These are phyloP conservation scores for Naganishia antarctica DNA, from an alignment of 768 basidiomycete genomes.

Conservation along the genomic window DNA sequence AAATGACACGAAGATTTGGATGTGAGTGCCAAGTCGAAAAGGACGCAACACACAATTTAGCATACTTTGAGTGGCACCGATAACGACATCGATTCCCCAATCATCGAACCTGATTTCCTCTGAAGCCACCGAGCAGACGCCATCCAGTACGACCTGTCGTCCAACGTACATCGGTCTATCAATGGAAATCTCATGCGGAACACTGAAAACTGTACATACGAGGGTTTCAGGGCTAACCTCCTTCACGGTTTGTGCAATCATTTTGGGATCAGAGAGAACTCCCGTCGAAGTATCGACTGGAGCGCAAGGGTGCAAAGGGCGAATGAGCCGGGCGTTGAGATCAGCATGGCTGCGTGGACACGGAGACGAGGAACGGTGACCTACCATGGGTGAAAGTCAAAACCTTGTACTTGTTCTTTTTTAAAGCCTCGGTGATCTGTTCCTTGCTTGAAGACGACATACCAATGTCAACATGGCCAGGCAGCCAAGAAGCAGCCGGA, in stretches of 20 bases:
- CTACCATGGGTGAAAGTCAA: slow-evolving; percentile 81
- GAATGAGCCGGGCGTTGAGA: background rate
- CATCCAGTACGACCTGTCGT: slow-evolving; percentile 69
- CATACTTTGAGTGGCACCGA: slow-evolving; percentile 46
- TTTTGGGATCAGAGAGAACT: slow-evolving; percentile 77
- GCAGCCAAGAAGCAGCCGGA: background rate
- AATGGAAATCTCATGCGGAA: too few relatives aligned
- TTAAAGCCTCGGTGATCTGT: slow-evolving; percentile 56
- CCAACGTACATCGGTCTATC: background rate
- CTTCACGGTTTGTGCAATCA: slow-evolving; percentile 66
- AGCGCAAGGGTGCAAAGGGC: background rate
- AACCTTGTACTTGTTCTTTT: slow-evolving; percentile 75
- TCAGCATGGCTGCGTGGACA: too few relatives aligned
- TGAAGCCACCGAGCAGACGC: slow-evolving; percentile 92
- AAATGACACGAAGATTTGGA: too few relatives aligned
- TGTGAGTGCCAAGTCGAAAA: too few relatives aligned
- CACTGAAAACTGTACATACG: slow-evolving; percentile 49
- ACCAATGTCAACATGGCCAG: background rate
- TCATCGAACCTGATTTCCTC: slow-evolving; percentile 92
- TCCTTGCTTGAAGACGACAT: slow-evolving; percentile 29
- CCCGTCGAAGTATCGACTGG: slow-evolving; percentile 53
- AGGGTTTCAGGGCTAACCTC: slow-evolving; percentile 79
- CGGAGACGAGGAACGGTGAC: background rate
- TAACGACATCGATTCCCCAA: slow-evolving; percentile 85
- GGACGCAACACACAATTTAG: too few relatives aligned